Evolutionary conservation across 1,139 yeast genomes (phyloP).

Genomic region (Kodamaea plutei): DNA sequence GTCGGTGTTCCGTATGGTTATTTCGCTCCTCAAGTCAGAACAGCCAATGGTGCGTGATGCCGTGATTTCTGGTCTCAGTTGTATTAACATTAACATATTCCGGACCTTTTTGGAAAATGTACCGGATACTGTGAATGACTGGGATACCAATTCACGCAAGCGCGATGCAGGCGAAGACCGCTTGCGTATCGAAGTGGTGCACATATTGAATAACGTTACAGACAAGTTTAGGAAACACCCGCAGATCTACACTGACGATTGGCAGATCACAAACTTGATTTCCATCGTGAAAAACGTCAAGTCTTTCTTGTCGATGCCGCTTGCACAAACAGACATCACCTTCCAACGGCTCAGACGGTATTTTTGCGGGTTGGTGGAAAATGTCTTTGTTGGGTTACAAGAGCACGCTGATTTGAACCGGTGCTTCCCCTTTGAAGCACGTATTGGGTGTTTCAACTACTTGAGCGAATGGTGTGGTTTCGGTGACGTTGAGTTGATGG

Average conservation of each 20-base stretch:
- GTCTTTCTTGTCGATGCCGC: slow-evolving; percentile 52
- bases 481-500: slow-evolving; percentile 62
- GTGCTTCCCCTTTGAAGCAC: slow-evolving; percentile 80
- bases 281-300: slow-evolving; percentile 64
- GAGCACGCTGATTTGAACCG: slow-evolving; percentile 38
- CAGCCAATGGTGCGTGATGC: slow-evolving; percentile 79
- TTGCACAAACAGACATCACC: slow-evolving; percentile 63
- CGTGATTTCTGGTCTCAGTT: slow-evolving; percentile 79
- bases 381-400: slow-evolving; percentile 52
- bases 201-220: slow-evolving; percentile 67
- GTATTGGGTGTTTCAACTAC: slow-evolving; percentile 76
- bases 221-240: slow-evolving; percentile 56
- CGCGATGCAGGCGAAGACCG: slow-evolving; percentile 43
- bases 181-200: slow-evolving; percentile 72
- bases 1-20: slow-evolving; percentile 81
- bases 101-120: slow-evolving; percentile 76
- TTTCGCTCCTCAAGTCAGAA: slow-evolving; percentile 72
- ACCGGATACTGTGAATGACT: slow-evolving; percentile 56
- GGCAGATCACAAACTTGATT: slow-evolving; percentile 64
- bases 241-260: slow-evolving; percentile 56
- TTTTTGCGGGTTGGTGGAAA: slow-evolving; percentile 74
- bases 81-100: slow-evolving; percentile 86
- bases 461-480: slow-evolving; percentile 94
- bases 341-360: slow-evolving; percentile 76
- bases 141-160: slow-evolving; percentile 44